Evolutionary conservation across 345 rosid genomes (phyloP), one percentile per base, ranked within the genome.

Genomic region (Ailanthus altissimus): DNA sequence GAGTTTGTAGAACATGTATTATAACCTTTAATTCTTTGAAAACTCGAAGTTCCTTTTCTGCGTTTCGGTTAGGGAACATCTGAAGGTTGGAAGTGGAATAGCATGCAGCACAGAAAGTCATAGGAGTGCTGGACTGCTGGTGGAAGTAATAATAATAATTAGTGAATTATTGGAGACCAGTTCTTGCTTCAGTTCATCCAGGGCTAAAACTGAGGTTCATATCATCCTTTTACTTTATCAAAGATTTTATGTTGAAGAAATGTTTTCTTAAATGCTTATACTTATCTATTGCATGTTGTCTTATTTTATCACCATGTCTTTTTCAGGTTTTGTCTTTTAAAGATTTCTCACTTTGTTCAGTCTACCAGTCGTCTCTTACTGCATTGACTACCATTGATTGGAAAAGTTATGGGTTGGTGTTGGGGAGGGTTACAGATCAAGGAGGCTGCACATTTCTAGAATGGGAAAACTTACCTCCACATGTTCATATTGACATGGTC

Each of bases 321-420:
- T 14, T 32, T 78, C 85, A 96, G 99, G 94, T 93, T 78, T 53
- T 93, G 81, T 88, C 85, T 81, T 93, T 91, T 14, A 85, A 89
- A 62, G 88, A 91, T 80, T 96, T 90, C 85, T 83, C 81, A n/a
- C 92, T 90, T 72, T 81, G 85, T 79, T 72, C 89, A 46, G 70
- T 89, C 64, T 78, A 90, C 66, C 81, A 79, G 50, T 70, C 87
- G 79, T 81, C 86, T 73, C 80, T 89, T 65, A 88, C 64, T 46
- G 97, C 91, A 57, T 74, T 96, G 81, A 79, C 83, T 75, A 82
- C 88, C 84, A 74, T 91, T 64, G 91, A 92, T 77, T 96, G 99
- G 99, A 90, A 87, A 86, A 89, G 86, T 74, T 96, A 93, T 68
- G 99, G 97, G 77, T 83, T 96, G 88, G 77, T 74, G 58, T 78